Conservation (phyloP, 75 land plant genomes). For the Sequoia sempervirens region DNA sequence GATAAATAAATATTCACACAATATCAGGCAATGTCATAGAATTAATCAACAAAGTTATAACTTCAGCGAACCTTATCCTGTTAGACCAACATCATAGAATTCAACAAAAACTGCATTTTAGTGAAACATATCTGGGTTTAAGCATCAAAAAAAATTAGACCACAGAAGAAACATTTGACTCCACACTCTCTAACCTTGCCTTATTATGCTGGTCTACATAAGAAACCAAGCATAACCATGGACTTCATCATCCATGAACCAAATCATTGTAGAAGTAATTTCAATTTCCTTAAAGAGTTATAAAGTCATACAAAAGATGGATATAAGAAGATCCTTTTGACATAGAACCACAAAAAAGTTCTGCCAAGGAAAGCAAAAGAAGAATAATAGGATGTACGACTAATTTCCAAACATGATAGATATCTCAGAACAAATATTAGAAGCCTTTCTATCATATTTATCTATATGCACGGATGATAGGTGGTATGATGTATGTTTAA, state of each 20-base stretch:
- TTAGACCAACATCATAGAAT: background rate
- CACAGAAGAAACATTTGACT: background rate
- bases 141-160: background rate
- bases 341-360: background rate
- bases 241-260: background rate
- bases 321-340: background rate
- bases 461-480: background rate
- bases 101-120: background rate
- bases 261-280: background rate
- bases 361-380: background rate
- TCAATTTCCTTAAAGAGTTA: background rate
- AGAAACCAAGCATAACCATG: background rate
- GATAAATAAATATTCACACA: background rate
- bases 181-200: background rate
- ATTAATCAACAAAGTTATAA: background rate
- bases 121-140: background rate
- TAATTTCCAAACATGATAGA: background rate
- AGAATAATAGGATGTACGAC: background rate
- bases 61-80: background rate
- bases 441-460: background rate
- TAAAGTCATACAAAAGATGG: background rate
- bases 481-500: background rate
- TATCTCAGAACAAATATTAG: background rate
- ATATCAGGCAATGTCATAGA: background rate
- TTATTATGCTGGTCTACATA: background rate